phyloP scores from a whole-genome alignment of 2,329 filamentous ascomycete genomes.

The Apiospora rasikravindrae region DNA sequence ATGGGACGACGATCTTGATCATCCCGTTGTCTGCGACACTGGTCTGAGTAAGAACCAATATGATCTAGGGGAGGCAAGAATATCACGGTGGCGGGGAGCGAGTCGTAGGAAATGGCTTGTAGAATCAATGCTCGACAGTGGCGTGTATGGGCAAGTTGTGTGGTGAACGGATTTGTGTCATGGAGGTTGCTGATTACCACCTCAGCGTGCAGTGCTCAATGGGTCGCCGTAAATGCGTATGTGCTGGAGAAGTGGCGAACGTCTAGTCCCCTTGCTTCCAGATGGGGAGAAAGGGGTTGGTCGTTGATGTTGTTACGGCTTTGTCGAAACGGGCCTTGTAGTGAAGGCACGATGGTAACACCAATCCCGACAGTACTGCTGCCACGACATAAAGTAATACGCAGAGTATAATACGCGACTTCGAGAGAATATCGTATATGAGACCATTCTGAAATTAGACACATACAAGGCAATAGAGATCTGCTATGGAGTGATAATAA shows the following conservation, averaged over 20 bases:
- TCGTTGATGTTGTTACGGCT: neutral
- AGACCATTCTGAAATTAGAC: too few relatives aligned
- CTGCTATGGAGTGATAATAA: too few relatives aligned
- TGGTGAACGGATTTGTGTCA: neutral
- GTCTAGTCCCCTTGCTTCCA: neutral
- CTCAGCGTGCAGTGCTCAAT: neutral
- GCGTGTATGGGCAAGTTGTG: neutral
- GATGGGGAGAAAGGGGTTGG: neutral
- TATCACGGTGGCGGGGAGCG: neutral
- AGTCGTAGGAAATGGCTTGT: neutral
- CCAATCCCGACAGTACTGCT: neutral
- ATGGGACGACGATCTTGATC: neutral
- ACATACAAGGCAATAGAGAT: too few relatives aligned
- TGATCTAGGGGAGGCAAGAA: neutral
- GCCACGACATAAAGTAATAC: neutral
- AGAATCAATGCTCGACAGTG: neutral
- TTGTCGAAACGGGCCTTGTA: too few relatives aligned
- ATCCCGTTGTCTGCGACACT: neutral
- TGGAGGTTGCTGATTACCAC: neutral
- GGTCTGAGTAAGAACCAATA: neutral
- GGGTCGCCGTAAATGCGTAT: neutral
- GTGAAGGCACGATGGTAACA: neutral
- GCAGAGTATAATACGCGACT: accelerated
- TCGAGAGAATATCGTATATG: too few relatives aligned
- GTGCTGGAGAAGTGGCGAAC: too few relatives aligned